Percentiles rank a stretch among this genome's conserved stretches.
These are phyloP conservation scores for Podospora fimiseda DNA, from an alignment of 495 filamentous ascomycete species.

Conservation along the genomic window DNA sequence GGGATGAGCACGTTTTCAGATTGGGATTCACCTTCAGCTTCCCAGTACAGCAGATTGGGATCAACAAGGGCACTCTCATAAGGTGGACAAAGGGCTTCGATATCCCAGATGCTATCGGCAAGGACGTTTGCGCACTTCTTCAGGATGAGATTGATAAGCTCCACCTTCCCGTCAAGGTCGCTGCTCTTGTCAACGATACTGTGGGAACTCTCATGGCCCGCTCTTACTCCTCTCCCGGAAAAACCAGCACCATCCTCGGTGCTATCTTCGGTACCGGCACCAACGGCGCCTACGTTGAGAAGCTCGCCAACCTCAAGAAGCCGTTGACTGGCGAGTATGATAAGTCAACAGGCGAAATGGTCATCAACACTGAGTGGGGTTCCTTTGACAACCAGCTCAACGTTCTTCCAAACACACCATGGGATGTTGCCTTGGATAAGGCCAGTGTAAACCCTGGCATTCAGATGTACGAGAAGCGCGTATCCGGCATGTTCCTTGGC, in stretches of 20 bases:
- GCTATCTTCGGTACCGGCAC: conserved; percentile 94
- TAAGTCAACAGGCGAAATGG: conserved; percentile 82
- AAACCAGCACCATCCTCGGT: conserved; percentile 78
- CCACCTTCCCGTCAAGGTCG: conserved; percentile 80
- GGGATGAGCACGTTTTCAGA: conserved; percentile 71
- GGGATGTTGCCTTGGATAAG: conserved; percentile 71
- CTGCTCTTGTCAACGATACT: conserved; percentile 94
- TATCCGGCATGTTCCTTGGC: conserved; percentile 96
- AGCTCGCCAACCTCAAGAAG: conserved; percentile 62
- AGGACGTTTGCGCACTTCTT: conserved; percentile 87
- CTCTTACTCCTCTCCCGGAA: conserved; percentile 87
- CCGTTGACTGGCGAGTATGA: conserved; percentile 63
- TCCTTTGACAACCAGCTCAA: conserved; percentile 92
- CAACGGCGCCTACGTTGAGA: conserved; percentile 89
- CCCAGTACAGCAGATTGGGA: conserved; percentile 85
- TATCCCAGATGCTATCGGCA: conserved; percentile 83
- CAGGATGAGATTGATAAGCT: conserved; percentile 88
- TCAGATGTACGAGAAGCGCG: conserved; percentile 98
- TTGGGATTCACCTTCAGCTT: conserved; percentile 98
- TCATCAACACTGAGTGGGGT: conserved; percentile 98
- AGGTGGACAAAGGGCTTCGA: conserved; percentile 99
- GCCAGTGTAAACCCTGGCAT: conserved; percentile 86
- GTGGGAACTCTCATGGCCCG: conserved; percentile 97
- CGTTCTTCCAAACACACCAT: conserved; percentile 77
- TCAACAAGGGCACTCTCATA: conserved; percentile 87